Conservation (phyloP, 139 green algal species). For the Gonium pectorale region DNA sequence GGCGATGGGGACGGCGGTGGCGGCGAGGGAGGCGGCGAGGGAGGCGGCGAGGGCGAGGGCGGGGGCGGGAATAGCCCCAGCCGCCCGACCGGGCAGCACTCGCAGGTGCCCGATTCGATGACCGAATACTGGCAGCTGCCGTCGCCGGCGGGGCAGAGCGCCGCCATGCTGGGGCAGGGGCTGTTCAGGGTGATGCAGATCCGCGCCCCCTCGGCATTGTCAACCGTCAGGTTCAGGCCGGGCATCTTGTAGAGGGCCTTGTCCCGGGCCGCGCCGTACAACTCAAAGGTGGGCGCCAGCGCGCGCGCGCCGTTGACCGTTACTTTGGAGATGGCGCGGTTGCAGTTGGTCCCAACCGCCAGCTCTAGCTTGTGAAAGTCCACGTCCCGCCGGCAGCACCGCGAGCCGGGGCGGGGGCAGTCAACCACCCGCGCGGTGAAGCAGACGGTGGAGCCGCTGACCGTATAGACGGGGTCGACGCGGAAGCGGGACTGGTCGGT, state of each 20-base stretch:
- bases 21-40: not conserved
- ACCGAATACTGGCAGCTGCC: constrained; percentile 42
- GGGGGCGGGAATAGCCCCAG: constrained; percentile 39
- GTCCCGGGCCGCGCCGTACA: not conserved
- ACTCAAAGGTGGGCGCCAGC: not conserved
- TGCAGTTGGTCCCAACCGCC: constrained; percentile 9
- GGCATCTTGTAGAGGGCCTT: constrained; percentile 24
- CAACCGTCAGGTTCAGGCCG: constrained; percentile 40
- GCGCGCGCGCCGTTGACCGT: not conserved
- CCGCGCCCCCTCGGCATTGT: constrained; percentile 18
- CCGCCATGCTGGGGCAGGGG: not conserved
- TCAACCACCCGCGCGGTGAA: constrained; percentile 11
- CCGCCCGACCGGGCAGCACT: constrained; percentile 46
- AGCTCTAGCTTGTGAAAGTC: constrained; percentile 48
- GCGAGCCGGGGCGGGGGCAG: not conserved
- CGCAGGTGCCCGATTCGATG: constrained; percentile 38
- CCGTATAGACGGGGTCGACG: not conserved
- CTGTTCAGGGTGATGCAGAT: constrained; percentile 41
- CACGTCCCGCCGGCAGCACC: not conserved
- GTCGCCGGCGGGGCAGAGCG: constrained; percentile 26
- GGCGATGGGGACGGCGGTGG: not conserved
- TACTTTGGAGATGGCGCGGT: not conserved
- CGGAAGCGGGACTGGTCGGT: constrained; percentile 38
- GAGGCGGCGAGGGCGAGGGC: not conserved
- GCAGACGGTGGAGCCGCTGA: constrained; percentile 17